phyloP scores from a whole-genome alignment of 768 basidiomycete genomes.

The Gautieria morchelliformis region DNA sequence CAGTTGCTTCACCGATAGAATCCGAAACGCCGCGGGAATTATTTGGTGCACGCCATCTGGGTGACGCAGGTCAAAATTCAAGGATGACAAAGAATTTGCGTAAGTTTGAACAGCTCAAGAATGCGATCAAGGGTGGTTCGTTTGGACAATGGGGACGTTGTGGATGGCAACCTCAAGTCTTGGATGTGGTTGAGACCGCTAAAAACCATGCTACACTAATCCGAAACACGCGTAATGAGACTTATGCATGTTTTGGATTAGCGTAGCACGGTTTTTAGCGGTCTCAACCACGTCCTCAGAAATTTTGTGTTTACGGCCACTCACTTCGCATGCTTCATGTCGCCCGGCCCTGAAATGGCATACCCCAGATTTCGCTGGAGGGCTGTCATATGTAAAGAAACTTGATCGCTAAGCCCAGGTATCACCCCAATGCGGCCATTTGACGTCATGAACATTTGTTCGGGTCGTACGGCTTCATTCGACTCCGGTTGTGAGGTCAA shows the following conservation, averaged over 20 bases:
- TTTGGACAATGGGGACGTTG: no score
- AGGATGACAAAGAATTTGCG: background rate
- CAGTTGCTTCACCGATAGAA: conserved; percentile 44
- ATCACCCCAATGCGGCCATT: conserved; percentile 73
- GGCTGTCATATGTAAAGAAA: conserved; percentile 51
- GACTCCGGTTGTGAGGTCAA: conserved; percentile 24
- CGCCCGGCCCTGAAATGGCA: conserved; percentile 42
- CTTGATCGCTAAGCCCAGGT: conserved; percentile 43
- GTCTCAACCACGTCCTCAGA: no score
- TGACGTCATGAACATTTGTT: conserved; percentile 66
- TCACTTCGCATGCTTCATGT: conserved; percentile 52
- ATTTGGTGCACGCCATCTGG: conserved; percentile 65
- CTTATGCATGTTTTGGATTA: no score
- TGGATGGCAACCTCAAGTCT: no score
- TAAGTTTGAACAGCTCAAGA: no score
- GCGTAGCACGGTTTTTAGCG: no score
- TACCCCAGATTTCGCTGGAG: conserved; percentile 68
- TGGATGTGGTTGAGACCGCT: no score
- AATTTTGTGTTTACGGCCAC: no score
- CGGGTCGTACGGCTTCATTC: conserved; percentile 33
- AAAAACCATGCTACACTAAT: no score
- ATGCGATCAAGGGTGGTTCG: no score
- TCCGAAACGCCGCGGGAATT: conserved; percentile 47
- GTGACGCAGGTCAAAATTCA: background rate
- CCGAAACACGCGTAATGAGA: no score